Base-by-base conservation (phyloP, 768 basidiomycete genomes). In the Kwoniella botswanensis region DNA sequence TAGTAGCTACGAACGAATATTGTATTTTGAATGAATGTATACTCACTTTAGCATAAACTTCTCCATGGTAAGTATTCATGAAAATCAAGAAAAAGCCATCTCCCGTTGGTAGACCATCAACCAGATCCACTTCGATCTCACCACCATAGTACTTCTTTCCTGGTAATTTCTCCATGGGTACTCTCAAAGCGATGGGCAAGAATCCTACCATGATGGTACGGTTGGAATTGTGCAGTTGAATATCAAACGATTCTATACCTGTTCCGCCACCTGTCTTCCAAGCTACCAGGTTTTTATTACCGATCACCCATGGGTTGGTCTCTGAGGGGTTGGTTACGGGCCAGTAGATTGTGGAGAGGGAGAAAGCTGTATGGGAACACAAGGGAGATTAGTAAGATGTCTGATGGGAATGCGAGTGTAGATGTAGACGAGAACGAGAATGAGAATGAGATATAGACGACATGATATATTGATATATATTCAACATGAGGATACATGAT, bases 191-290 rank as follows among this genome's bases (percentile, higher is more conserved):
- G 43, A 83, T 70, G 13, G 74, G 76, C 29, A 82, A 66, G 68
- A 80, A 82, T 4, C 82, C 82, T 22, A 68, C 72, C 79, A 82
- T 76, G 66, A 82, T 75, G 22, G 71, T 74, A 29, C 70, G 52
- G 63, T 82, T 82, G 13, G 65, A 65, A 68, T 82, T 80, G 70
- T 80, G 78, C 11, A 83, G 67, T 67, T 83, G 82, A 53, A 83
- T 79, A 68, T 83, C 82, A 62, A 83, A 83, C 17, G 74, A 73
- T 52, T 76, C 63, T 64, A 82, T 76, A 67, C 81, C 82, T 1
- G 77, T 77, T 21, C 77, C 81, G 56, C 79, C 82, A 52, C 79
- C 82, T 22, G 76, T 79, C 17, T 65, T 63, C 81, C 81, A 83
- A n/a, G 75, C 64, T 18, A 82, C 58, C 6, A 76, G 43, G 73